Conservation (phyloP, 2,329 filamentous ascomycete genomes). For the Fonsecaea erecta region DNA sequence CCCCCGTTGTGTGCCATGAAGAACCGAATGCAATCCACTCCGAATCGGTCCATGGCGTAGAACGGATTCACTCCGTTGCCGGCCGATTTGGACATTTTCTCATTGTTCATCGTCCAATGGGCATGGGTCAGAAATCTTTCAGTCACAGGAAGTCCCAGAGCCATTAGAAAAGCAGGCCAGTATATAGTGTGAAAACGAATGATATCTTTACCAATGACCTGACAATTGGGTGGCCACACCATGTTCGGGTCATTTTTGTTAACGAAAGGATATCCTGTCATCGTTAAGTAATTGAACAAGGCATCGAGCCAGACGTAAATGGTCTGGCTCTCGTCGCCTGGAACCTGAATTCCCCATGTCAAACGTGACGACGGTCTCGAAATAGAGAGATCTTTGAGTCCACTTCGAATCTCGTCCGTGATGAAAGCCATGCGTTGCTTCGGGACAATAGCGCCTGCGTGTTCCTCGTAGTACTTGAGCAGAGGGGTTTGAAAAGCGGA, state of each 20-base stretch:
- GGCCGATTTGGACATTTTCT: constrained; percentile 95
- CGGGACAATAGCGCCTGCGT: constrained; percentile 79
- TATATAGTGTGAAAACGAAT: constrained; percentile 94
- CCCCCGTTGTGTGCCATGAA: constrained; percentile 83
- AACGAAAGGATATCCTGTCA: constrained; percentile 77
- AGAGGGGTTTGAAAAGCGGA: constrained; percentile 80
- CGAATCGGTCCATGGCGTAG: constrained; percentile 86
- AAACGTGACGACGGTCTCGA: constrained; percentile 80
- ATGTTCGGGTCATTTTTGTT: constrained; percentile 65
- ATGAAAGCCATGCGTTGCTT: constrained; percentile 75
- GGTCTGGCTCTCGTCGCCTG: constrained; percentile 80
- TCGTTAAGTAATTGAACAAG: constrained; percentile 89
- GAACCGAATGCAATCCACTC: constrained; percentile 84
- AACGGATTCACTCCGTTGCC: constrained; percentile 96
- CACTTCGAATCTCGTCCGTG: constrained; percentile 72
- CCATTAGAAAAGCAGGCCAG: constrained; percentile 96
- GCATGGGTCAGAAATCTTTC: constrained; percentile 83
- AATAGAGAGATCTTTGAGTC: constrained; percentile 84
- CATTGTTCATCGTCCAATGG: constrained; percentile 89
- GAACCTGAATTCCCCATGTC: constrained; percentile 87
- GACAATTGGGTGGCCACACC: constrained; percentile 89
- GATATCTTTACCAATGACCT: constrained; percentile 96
- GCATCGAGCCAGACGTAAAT: constrained; percentile 99
- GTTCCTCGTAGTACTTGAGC: constrained; percentile 76
- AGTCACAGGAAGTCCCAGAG: constrained; percentile 77